Evolutionary conservation across 257 asterid species (phyloP), one percentile per base, ranked within the genome.

Genomic region (Solanum gandarillasii): DNA sequence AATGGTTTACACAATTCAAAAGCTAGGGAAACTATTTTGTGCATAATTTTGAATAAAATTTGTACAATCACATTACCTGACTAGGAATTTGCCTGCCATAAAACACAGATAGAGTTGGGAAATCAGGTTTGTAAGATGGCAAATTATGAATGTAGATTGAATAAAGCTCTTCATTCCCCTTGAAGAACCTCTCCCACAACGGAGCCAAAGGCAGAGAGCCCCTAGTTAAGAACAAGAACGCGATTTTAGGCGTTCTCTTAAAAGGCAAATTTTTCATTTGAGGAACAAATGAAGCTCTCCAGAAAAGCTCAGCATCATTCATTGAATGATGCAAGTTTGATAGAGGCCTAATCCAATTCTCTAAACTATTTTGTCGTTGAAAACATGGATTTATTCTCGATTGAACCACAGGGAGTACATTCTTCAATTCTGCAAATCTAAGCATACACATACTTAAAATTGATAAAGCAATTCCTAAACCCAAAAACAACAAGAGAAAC

Each of bases 171-270:
- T 95, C 95, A 85, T 93, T 90, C 87, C 98, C 99, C 48, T 87
- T 90, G 48, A 96, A 92, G 86, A 94, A 96, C 87, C 86, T 93
- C 90, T 96, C 98, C 99, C 99, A 96, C 84, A 96, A 91, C 32
- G 98, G 98, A 6, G 96, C 95, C 89, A 96, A 34, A 31, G 98
- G 98, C 92, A 96, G 88, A 87, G 95, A 94, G 70, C 99, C 99
- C 89, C 95, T 91, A 0, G 98, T 86, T 94, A 96, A 93, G 96
- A 94, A 96, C 98, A 96, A 95, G 91, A 96, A 96, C 14, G 98
- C 98, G 85, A 96, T 93, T 92, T 95, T 96, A 3, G 95, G 98
- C 34, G 86, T 86, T 87, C 98, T 91, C 86, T 92, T 89, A 85
- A 94, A 96, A 70, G 98, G 98, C 86, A 93, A 95, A n/a, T 27